Percentiles rank a stretch among this genome's conserved stretches.
These are phyloP conservation scores for Citrus maxima DNA, from an alignment of 345 rosid genomes.

Conservation along the genomic window DNA sequence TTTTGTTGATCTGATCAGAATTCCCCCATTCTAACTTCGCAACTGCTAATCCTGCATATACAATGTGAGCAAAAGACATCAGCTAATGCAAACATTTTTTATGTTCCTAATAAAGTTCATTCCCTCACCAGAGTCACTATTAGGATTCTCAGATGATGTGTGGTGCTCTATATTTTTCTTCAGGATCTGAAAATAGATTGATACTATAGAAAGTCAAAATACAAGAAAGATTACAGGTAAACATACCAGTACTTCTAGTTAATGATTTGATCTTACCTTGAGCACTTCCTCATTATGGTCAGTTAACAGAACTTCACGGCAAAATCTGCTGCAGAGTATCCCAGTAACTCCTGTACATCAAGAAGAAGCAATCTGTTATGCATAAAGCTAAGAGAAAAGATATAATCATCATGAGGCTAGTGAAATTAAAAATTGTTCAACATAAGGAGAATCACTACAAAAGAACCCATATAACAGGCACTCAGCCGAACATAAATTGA, in stretches of 20 bases:
- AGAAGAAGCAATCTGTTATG: conserved; percentile 2
- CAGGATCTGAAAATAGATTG: conserved; percentile 56
- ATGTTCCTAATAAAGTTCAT: background rate
- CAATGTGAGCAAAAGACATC: conserved; percentile 19
- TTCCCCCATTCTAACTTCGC: conserved; percentile 96
- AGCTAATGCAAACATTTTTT: conserved; percentile 11
- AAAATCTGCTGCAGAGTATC: conserved; percentile 81
- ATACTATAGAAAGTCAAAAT: background rate
- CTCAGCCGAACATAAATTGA: background rate
- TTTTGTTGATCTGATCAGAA: conserved; percentile 50
- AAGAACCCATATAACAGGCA: background rate
- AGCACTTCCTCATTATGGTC: conserved; percentile 96
- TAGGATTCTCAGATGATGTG: conserved; percentile 38
- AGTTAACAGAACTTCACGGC: conserved; percentile 65
- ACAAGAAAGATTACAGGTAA: conserved; percentile 15
- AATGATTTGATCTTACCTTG: conserved; percentile 59
- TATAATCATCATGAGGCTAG: background rate
- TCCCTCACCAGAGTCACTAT: conserved; percentile 59
- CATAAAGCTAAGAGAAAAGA: background rate
- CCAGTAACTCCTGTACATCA: conserved; percentile 73
- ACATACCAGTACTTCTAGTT: conserved; percentile 7
- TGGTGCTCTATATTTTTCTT: conserved; percentile 76
- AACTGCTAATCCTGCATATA: conserved; percentile 54
- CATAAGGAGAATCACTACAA: background rate
- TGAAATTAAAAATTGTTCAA: background rate